Evolutionary conservation across 169 alveolate species (phyloP).

Genomic region (Cryptosporidium canis): DNA sequence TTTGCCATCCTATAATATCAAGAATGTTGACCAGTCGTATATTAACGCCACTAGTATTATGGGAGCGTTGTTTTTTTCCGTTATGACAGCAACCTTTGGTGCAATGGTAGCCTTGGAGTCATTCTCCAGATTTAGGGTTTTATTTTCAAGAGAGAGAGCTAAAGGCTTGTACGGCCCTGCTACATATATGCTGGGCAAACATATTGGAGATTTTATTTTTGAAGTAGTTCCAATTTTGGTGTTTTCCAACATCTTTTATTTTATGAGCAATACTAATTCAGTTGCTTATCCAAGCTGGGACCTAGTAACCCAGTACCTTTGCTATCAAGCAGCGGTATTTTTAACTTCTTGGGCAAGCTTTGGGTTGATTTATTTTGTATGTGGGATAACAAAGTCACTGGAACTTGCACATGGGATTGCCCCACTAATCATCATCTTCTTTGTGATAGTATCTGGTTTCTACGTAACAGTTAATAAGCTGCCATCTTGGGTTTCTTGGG

Average conservation of each 20-base stretch:
- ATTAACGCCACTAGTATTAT: not conserved
- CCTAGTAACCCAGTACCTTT: slow-evolving; percentile 1
- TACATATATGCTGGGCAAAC: slow-evolving; percentile 9
- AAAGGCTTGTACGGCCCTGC: slow-evolving; percentile 38
- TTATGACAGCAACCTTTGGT: slow-evolving; percentile 14
- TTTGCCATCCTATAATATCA: not conserved
- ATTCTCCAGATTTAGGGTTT: not conserved
- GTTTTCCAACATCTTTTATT: slow-evolving; percentile 22
- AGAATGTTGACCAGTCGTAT: not conserved
- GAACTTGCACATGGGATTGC: slow-evolving; percentile 40
- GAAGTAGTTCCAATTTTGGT: slow-evolving; percentile 14
- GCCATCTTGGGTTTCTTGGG: slow-evolving; percentile 48
- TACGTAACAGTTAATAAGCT: slow-evolving; percentile 32
- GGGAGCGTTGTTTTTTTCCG: slow-evolving; percentile 43
- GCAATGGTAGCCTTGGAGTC: slow-evolving; percentile 28
- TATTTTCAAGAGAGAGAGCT: slow-evolving; percentile 56
- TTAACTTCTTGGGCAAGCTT: slow-evolving; percentile 21
- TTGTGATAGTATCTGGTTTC: slow-evolving; percentile 47
- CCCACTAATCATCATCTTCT: slow-evolving; percentile 22
- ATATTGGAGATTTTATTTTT: slow-evolving; percentile 44
- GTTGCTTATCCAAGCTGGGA: slow-evolving; percentile 16
- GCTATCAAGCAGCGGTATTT: not conserved
- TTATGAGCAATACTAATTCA: slow-evolving; percentile 19
- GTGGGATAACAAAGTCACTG: slow-evolving; percentile 22
- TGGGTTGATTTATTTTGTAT: slow-evolving; percentile 27